Evolutionary conservation across 2,329 filamentous ascomycete species (phyloP), one percentile per base, ranked within the genome.

Genomic region (Aspergillus persii): DNA sequence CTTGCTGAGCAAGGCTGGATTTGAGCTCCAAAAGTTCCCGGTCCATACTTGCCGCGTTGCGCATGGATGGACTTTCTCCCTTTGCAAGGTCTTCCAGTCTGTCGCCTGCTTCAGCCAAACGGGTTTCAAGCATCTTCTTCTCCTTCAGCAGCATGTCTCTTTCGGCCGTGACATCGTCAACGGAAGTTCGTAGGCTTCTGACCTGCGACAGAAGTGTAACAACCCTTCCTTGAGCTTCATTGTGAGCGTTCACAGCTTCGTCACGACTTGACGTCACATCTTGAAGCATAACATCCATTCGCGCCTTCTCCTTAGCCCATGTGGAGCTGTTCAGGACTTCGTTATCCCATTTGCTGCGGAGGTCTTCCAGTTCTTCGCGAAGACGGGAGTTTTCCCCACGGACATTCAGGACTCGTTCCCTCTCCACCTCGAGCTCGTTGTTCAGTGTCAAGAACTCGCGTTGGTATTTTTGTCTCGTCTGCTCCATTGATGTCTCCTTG

Each of bases 401-500:
- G 27, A 92, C 84, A 84, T 94, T 84, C 80, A 97, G 78, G 81
- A 90, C 83, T 82, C 96, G 94, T 73, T 98, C 93, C 39, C 95
- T 89, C 67, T 96, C 93, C 61, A 96, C 85, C 72, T 98, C 94
- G 29, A 99, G 86, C 77, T 99, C 95, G 68, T 93, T 92, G 54
- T 90, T 95, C 52, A 98, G 81, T 3, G 90, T 90, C 15, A 91
- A 89, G 72, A 97, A 92, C 75, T 99, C 94, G 47, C 89, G 85
- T 74, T 98, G 95, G 74, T 98, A 99, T 81, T 98, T 99, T 82
- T 94, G 95, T 70, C 94, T 87, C 48, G 94, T 97, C 77, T 98
- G 94, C 77, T 99, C 95, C 86, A 97, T 90, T 66, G 91, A 95
- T 8, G 89, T 89, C 76, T 98, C 94, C 75, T 95, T 97, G 77